Evolutionary conservation across 2,329 filamentous ascomycete species (phyloP), one percentile per base, ranked within the genome.

Genomic region (Trichoderma atrobrunneum): DNA sequence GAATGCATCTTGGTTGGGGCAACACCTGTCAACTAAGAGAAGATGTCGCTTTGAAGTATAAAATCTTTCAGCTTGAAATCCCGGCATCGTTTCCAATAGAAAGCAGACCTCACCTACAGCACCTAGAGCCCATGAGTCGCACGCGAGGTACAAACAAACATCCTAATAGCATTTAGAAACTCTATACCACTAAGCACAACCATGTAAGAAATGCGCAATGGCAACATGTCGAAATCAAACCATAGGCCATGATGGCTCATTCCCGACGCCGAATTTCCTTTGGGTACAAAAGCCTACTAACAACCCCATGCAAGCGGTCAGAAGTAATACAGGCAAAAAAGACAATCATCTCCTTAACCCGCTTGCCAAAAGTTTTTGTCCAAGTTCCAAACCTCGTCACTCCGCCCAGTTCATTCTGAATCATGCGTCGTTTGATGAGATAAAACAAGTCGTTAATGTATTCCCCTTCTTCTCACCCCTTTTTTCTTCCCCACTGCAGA

Each of bases 261-360:
- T 72, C 70, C 72, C 34, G 72, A 73, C 72, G 72, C 72, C 72
- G 70, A 72, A 73, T 48, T 60, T 59, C 69, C 56, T 64, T 73
- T 67, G 62, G 43, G 26, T 68, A 59, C 21, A 63, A 60, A 72
- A 28, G 72, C 64, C 64, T 32, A 70, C 26, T 36, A 67, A 71
- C 61, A 66, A 26, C 54, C 68, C 67, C 71, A 71, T 61, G 68
- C 72, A 65, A 71, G 66, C 67, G 57, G 57, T 70, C 28, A 34
- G 7, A 61, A 69, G 28, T 54, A 70, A 51, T 60, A 32, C 18
- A 60, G 16, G 64, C 11, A 48, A 69, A 39, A 28, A 70, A 61
- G 30, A 34, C 32, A 30, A 32, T 66, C 67, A 67, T 67, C 36
- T 61, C n/a, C 24, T 39, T 48, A 26, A 32, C n/a, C 68, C 43